A percentile compares a stretch with the other conserved stretches of the same genome.
phyloP scores from a whole-genome alignment of 2,329 filamentous ascomycete genomes.

The Sclerotinia minor region DNA sequence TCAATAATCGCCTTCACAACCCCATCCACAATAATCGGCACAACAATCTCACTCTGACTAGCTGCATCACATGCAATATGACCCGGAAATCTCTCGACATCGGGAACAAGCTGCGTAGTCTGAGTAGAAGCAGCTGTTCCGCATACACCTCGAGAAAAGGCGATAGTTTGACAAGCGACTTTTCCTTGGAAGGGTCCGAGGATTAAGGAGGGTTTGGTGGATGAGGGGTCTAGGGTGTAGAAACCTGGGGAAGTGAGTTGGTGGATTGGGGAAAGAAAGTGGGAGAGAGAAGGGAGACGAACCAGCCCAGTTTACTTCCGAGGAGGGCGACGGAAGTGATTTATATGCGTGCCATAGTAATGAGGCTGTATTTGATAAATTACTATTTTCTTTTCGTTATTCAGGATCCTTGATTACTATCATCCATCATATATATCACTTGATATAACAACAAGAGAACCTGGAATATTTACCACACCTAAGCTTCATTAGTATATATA shows the following conservation, averaged over 20 bases:
- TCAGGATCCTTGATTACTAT: neutral
- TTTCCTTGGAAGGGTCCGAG: constrained; percentile 81
- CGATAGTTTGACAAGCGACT: constrained; percentile 76
- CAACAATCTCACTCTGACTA: constrained; percentile 78
- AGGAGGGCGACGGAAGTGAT: constrained; percentile 65
- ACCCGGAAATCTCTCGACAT: constrained; percentile 74
- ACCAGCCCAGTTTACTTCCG: constrained; percentile 76
- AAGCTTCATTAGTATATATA: neutral
- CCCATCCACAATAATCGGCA: constrained; percentile 56
- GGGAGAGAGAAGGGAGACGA: constrained; percentile 29
- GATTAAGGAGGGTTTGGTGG: constrained; percentile 60
- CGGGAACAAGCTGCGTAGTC: constrained; percentile 64
- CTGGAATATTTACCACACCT: constrained; percentile 15
- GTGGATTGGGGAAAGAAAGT: constrained; percentile 2
- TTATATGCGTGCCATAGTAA: constrained; percentile 79
- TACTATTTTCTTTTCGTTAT: constrained; percentile 50
- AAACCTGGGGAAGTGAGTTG: constrained; percentile 55
- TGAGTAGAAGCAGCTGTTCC: constrained; percentile 63
- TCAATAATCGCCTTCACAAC: constrained; percentile 75
- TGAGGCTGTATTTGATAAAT: constrained; percentile 73
- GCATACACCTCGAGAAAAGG: constrained; percentile 73
- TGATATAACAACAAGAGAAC: neutral
- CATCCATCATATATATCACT: constrained; percentile 19
- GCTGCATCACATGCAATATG: constrained; percentile 81
- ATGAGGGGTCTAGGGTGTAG: constrained; percentile 62